A percentile compares a stretch with the other conserved stretches of the same genome.
Evolutionary conservation across 345 rosid genomes (phyloP).

Genomic region (Hypericum perforatum): DNA sequence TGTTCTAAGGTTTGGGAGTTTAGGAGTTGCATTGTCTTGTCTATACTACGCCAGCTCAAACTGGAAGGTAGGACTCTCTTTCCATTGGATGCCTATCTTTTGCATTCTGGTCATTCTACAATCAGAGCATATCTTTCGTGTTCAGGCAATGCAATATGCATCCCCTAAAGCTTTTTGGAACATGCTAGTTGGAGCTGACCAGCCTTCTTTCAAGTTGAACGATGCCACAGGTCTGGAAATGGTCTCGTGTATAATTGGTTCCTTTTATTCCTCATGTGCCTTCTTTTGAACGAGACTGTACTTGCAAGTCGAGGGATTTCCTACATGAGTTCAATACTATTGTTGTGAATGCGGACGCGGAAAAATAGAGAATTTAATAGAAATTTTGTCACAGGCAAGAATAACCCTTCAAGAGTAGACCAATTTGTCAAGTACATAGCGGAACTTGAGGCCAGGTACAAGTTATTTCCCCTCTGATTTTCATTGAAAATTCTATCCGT

Average conservation of each 20-base stretch:
- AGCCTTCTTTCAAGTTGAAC: conserved; percentile 36
- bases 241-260: neutral
- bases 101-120: conserved; percentile 1
- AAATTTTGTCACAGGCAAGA: conserved; percentile 31
- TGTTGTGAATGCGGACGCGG: no score
- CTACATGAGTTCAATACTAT: no score
- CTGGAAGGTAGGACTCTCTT: conserved; percentile 56
- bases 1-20: conserved; percentile 72
- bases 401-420: conserved; percentile 40
- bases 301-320: no score
- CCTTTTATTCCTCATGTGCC: no score
- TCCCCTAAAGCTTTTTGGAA: conserved; percentile 91
- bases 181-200: conserved; percentile 47
- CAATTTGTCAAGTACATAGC: conserved; percentile 66
- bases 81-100: conserved; percentile 1
- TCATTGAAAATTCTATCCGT: neutral
- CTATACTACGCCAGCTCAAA: conserved; percentile 44
- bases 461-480: conserved; percentile 11
- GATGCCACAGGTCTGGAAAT: conserved; percentile 29
- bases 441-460: conserved; percentile 64
- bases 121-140: conserved; percentile 8
- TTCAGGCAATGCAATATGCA: conserved; percentile 87
- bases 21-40: conserved; percentile 71
- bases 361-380: no score
- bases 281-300: no score